These are phyloP conservation scores for Tetrapyrgos nigripes DNA, from an alignment of 1,284 basidiomycete species.

Conservation along the genomic window DNA sequence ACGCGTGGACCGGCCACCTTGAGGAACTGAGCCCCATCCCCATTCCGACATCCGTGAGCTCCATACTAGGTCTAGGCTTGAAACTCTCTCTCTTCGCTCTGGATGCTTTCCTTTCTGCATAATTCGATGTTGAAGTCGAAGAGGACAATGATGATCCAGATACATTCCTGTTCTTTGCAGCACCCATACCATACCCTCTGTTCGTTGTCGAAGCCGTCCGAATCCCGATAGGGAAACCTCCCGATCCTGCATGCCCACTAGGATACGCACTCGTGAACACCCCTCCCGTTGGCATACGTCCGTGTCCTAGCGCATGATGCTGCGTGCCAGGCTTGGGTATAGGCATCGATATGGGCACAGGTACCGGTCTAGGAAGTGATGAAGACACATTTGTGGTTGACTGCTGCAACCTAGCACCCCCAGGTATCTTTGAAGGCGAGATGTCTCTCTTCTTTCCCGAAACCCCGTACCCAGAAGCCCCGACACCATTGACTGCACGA, in stretches of 20 bases:
- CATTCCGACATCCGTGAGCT: slow-evolving; percentile 32
- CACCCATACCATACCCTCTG: slow-evolving; percentile 3
- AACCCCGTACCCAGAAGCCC: neutral
- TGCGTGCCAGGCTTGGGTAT: slow-evolving; percentile 53
- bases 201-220: slow-evolving; percentile 15
- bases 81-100: slow-evolving; percentile 73
- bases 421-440: slow-evolving; percentile 56
- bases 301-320: slow-evolving; percentile 59
- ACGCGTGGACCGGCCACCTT: slow-evolving; percentile 11
- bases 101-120: slow-evolving; percentile 51
- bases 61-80: slow-evolving; percentile 74
- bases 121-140: slow-evolving; percentile 30
- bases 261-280: slow-evolving; percentile 23
- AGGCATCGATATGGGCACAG: slow-evolving; percentile 44
- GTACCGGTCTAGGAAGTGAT: slow-evolving; percentile 41
- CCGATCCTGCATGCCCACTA: slow-evolving; percentile 14
- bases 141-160: slow-evolving; percentile 27
- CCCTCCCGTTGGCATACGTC: slow-evolving; percentile 43
- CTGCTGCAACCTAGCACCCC: slow-evolving; percentile 30
- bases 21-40: neutral
- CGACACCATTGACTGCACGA: slow-evolving; percentile 14
- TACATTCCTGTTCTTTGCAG: slow-evolving; percentile 1
- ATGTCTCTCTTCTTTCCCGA: slow-evolving; percentile 29
- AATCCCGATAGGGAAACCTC: slow-evolving; percentile 22
- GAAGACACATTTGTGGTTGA: slow-evolving; percentile 33